Conservation (phyloP, 139 green algal genomes). For the Chlamydomonas sp. region DNA sequence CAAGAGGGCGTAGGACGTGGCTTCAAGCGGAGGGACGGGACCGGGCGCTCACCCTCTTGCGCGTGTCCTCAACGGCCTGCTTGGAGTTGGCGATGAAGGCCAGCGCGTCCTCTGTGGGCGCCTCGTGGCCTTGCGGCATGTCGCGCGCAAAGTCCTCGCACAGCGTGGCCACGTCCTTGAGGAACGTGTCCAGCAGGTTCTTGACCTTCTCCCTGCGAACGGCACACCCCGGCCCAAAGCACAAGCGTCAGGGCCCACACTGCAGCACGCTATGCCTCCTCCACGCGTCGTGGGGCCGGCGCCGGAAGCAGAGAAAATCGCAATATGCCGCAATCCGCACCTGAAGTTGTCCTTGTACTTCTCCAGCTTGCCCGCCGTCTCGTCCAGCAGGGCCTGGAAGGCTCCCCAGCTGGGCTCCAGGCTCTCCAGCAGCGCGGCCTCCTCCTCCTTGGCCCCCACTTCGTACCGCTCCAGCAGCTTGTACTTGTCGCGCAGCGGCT, state of each 20-base stretch:
- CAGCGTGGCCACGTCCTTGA: constrained; percentile 70
- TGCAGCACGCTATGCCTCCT: too few relatives aligned
- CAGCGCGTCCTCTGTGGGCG: constrained; percentile 44
- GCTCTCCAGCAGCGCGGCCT: constrained; percentile 68
- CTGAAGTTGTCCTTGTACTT: constrained; percentile 86
- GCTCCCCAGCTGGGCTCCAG: constrained; percentile 66
- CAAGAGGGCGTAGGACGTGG: background rate
- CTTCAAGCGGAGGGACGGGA: background rate
- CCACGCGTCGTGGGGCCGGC: too few relatives aligned
- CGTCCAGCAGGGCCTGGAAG: constrained; percentile 75
- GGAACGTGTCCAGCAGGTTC: constrained; percentile 82
- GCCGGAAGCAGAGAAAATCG: too few relatives aligned
- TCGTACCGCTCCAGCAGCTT: constrained; percentile 81
- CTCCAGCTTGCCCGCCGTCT: constrained; percentile 69
- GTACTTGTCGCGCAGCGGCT: constrained; percentile 59
- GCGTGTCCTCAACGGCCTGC: constrained; percentile 35
- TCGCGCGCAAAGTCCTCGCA: constrained; percentile 71
- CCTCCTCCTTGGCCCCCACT: constrained; percentile 65
- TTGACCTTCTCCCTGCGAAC: constrained; percentile 62
- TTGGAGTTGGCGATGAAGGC: constrained; percentile 57
- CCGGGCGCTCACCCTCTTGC: constrained; percentile 23
- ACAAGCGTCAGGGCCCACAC: too few relatives aligned
- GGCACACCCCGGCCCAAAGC: too few relatives aligned
- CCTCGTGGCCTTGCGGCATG: constrained; percentile 61
- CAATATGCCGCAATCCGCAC: background rate